A percentile compares a stretch with the other conserved stretches of the same genome.
Evolutionary conservation across 176 grass and related monocot genomes (phyloP).

Genomic region (sorghum (Sorghum bicolor)): DNA sequence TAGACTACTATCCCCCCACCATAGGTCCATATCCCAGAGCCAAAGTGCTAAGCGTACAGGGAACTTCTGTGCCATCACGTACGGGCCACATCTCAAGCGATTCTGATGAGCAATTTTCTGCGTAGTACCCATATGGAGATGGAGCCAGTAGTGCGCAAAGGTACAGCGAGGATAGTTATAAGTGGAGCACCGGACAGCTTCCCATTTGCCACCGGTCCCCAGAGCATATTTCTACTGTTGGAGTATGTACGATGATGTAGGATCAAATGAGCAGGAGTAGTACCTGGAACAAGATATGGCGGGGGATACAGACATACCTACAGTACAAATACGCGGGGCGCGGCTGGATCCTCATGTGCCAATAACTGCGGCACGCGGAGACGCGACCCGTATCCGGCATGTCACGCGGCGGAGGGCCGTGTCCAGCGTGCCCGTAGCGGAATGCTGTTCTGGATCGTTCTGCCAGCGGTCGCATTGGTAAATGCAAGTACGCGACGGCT

Average conservation of each 20-base stretch:
- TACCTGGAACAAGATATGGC: neutral
- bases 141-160: neutral
- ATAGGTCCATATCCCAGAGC: neutral
- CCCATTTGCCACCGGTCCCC: neutral
- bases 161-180: neutral
- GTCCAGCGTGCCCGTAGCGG: too few species aligned
- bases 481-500: neutral
- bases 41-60: slow-evolving; percentile 7
- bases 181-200: neutral
- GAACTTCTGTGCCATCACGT: neutral
- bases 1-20: neutral
- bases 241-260: neutral
- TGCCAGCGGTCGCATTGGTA: neutral
- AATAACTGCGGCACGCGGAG: neutral
- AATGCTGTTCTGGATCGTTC: neutral
- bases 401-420: too few species aligned
- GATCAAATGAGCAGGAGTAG: neutral
- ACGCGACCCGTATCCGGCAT: neutral
- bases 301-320: neutral
- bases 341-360: neutral
- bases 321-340: neutral
- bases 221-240: neutral
- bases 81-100: neutral
- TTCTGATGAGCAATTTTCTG: neutral
- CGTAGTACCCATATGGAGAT: too few species aligned